These are phyloP conservation scores for Spergularia marina DNA, from an alignment of 148 eudicot species.

Conservation along the genomic window DNA sequence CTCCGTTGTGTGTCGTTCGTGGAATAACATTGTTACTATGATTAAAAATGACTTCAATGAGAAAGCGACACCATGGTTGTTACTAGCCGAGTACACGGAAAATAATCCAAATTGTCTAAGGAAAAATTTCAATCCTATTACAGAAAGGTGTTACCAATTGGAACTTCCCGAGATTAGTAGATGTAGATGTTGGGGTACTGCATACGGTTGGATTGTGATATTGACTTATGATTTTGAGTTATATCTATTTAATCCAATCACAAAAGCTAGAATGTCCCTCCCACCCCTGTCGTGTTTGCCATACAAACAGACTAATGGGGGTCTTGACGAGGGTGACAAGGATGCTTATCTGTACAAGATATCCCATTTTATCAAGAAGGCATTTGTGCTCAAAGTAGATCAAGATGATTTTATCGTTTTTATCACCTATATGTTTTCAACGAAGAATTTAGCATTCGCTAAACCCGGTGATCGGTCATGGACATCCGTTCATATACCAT, in stretches of 20 bases:
- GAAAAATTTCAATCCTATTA: not conserved
- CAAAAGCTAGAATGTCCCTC: not conserved
- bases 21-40: not conserved
- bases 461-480: not conserved
- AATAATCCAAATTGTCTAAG: not conserved
- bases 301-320: not conserved
- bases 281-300: not conserved
- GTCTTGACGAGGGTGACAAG: not conserved
- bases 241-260: not conserved
- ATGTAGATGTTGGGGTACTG: no score
- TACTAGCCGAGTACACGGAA: not conserved
- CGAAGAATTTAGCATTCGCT: no score
- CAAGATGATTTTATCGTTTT: no score
- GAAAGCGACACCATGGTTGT: not conserved
- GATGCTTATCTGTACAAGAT: no score
- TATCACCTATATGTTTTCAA: no score
- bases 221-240: not conserved
- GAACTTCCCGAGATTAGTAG: not conserved
- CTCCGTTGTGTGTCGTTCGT: not conserved
- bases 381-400: no score
- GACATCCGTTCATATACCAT: not conserved
- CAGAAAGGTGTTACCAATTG: not conserved
- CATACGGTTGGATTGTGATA: not conserved
- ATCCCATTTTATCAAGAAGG: no score
- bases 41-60: not conserved